These are phyloP conservation scores for Cyclotella kingstonii DNA, from an alignment of 108 stramenopile species.

Conservation along the genomic window DNA sequence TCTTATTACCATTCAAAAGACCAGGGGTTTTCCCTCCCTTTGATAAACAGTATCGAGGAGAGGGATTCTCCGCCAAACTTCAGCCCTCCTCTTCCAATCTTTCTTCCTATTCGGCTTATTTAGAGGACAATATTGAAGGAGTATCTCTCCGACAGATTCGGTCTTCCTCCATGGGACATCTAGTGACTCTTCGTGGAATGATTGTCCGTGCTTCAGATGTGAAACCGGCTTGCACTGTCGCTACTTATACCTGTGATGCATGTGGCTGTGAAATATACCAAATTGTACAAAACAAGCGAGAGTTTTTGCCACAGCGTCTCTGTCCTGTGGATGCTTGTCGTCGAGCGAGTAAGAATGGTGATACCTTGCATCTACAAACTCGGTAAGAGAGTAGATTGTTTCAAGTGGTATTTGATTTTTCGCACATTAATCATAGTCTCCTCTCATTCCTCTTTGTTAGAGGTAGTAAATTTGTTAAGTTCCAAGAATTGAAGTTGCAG, in stretches of 20 bases:
- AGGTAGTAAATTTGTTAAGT: slow-evolving; percentile 95
- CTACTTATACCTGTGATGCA: slow-evolving; percentile 97
- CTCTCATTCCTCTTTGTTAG: no score
- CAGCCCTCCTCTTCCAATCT: no score
- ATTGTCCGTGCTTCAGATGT: slow-evolving; percentile 94
- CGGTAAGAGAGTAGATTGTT: no score
- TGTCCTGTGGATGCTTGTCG: slow-evolving; percentile 73
- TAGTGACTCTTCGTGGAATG: slow-evolving; percentile 92
- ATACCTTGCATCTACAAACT: slow-evolving; percentile 86
- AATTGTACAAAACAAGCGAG: slow-evolving; percentile 68
- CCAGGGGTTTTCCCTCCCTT: slow-evolving; percentile 65
- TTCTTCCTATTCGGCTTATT: not conserved
- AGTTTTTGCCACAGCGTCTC: slow-evolving; percentile 74
- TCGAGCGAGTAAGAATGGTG: slow-evolving; percentile 26
- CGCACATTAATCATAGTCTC: no score
- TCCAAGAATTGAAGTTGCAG: slow-evolving; percentile 96
- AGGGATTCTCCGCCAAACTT: not conserved
- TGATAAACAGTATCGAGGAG: slow-evolving; percentile 44
- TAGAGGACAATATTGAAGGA: slow-evolving; percentile 22
- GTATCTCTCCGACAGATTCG: slow-evolving; percentile 80
- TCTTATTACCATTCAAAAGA: slow-evolving; percentile 68
- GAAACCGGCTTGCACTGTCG: slow-evolving; percentile 91
- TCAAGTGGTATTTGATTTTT: no score
- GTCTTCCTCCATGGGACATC: slow-evolving; percentile 79
- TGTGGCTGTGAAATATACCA: slow-evolving; percentile 97